Evolutionary conservation across 2,329 filamentous ascomycete genomes (phyloP).

Genomic region (Hypocreales sp.): DNA sequence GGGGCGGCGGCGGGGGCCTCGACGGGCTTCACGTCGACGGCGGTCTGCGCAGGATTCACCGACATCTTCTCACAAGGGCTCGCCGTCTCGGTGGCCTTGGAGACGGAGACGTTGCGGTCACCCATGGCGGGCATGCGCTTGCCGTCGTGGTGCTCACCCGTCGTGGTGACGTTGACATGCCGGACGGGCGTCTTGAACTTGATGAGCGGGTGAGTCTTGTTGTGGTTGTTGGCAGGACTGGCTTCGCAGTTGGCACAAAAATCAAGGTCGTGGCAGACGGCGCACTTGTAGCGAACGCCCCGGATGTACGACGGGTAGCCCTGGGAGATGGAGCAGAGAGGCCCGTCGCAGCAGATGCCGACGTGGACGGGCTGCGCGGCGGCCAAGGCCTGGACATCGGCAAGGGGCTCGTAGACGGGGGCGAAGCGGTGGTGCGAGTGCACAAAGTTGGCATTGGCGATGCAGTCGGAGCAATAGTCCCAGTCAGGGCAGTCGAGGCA

Average conservation of each 20-base stretch:
- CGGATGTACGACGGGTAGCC: conserved; percentile 55
- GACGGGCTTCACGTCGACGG: conserved; percentile 54
- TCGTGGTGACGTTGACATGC: conserved; percentile 73
- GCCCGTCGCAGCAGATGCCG: conserved; percentile 91
- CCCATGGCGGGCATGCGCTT: conserved; percentile 54
- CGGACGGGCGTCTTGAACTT: conserved; percentile 92
- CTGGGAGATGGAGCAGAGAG: conserved; percentile 52
- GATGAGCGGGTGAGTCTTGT: conserved; percentile 90
- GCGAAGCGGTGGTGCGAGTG: conserved; percentile 84
- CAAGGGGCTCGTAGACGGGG: conserved; percentile 62
- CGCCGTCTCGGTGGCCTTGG: conserved; percentile 31
- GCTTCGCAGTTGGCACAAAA: conserved; percentile 94
- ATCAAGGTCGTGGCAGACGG: conserved; percentile 86
- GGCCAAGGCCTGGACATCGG: conserved; percentile 7
- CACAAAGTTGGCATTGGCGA: conserved; percentile 46
- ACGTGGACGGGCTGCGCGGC: conserved; percentile 40
- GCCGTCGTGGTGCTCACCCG: conserved; percentile 59
- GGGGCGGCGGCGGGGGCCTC: conserved; percentile 17
- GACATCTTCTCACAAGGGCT: conserved; percentile 29
- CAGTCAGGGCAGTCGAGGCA: conserved; percentile 94
- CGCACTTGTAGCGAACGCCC: conserved; percentile 90
- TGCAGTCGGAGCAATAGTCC: conserved; percentile 79
- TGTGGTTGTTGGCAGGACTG: conserved; percentile 69
- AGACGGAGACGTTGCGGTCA: conserved; percentile 37
- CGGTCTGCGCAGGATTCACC: conserved; percentile 48